A percentile compares a stretch with the other conserved stretches of the same genome.
Conservation (phyloP, 1,284 basidiomycete species). For the Trichosporon coremiiforme region DNA sequence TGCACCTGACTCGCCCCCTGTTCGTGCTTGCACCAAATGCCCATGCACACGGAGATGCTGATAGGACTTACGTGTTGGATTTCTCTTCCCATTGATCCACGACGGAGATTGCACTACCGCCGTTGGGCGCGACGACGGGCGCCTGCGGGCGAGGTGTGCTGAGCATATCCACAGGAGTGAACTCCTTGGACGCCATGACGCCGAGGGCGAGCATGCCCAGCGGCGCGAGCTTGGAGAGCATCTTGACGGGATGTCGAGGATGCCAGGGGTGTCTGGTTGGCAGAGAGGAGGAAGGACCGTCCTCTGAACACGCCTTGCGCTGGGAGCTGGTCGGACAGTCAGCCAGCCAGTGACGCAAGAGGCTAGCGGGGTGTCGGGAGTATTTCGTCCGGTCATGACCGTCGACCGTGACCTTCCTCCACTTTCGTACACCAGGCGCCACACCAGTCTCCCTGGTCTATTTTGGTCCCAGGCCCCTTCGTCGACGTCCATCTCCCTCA, state of each 20-base stretch:
- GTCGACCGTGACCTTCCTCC: not conserved
- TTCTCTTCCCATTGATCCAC: slow-evolving; percentile 70
- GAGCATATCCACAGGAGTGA: slow-evolving; percentile 73
- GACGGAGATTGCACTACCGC: slow-evolving; percentile 68
- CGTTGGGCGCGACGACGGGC: slow-evolving; percentile 67
- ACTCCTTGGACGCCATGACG: slow-evolving; percentile 47
- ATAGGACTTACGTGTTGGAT: slow-evolving; percentile 66
- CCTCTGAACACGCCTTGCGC: not conserved
- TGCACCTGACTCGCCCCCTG: not conserved
- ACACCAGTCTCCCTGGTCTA: not conserved
- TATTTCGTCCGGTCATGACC: not conserved
- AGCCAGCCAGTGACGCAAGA: slow-evolving; percentile 5
- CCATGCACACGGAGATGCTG: not conserved
- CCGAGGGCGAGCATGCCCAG: slow-evolving; percentile 19
- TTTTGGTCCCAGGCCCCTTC: not conserved
- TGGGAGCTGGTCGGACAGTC: not conserved
- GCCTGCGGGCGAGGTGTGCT: slow-evolving; percentile 69
- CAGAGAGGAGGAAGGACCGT: slow-evolving; percentile 13
- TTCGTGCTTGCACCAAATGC: not conserved
- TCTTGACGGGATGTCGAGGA: slow-evolving; percentile 3
- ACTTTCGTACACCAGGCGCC: not conserved
- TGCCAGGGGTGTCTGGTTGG: not conserved
- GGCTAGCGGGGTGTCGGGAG: not conserved
- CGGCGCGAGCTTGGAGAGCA: slow-evolving; percentile 16
- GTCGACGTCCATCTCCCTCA: not conserved